Evolutionary conservation across 306 rosid species (phyloP).

Genomic region (Myrica gale): DNA sequence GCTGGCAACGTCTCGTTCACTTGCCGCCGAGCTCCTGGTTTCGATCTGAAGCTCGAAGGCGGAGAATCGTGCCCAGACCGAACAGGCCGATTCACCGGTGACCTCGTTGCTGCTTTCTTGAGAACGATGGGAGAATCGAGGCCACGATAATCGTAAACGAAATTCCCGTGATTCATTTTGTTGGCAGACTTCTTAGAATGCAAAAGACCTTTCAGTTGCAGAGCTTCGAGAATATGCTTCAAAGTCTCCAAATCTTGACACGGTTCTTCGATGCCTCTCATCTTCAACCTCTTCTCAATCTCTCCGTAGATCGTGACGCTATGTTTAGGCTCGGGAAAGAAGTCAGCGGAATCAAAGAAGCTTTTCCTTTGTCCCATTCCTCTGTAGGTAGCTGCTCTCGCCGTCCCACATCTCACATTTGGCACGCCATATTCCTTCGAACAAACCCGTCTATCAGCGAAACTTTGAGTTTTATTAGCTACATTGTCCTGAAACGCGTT

Average conservation of each 20-base stretch:
- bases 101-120: slow-evolving; percentile 50
- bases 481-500: slow-evolving; percentile 35
- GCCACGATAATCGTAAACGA: slow-evolving; percentile 36
- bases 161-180: slow-evolving; percentile 38
- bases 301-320: slow-evolving; percentile 51
- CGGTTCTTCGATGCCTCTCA: slow-evolving; percentile 77
- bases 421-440: slow-evolving; percentile 30
- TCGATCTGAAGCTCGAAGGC: slow-evolving; percentile 44
- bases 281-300: slow-evolving; percentile 65
- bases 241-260: slow-evolving; percentile 68
- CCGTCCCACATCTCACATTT: slow-evolving; percentile 30
- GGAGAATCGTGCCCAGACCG: slow-evolving; percentile 53
- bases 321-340: slow-evolving; percentile 80
- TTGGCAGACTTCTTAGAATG: slow-evolving; percentile 49
- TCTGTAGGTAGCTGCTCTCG: slow-evolving; percentile 34
- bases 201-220: slow-evolving; percentile 87
- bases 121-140: slow-evolving; percentile 66
- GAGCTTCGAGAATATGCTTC: slow-evolving; percentile 75
- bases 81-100: slow-evolving; percentile 38
- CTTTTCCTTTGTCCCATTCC: slow-evolving; percentile 69
- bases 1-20: slow-evolving; percentile 24
- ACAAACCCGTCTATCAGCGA: slow-evolving; percentile 39
- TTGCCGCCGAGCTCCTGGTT: slow-evolving; percentile 43
- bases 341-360: slow-evolving; percentile 75
- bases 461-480: slow-evolving; percentile 24